Evolutionary conservation across 1,139 yeast genomes (phyloP).

Genomic region (Kluyveromyces sp.): DNA sequence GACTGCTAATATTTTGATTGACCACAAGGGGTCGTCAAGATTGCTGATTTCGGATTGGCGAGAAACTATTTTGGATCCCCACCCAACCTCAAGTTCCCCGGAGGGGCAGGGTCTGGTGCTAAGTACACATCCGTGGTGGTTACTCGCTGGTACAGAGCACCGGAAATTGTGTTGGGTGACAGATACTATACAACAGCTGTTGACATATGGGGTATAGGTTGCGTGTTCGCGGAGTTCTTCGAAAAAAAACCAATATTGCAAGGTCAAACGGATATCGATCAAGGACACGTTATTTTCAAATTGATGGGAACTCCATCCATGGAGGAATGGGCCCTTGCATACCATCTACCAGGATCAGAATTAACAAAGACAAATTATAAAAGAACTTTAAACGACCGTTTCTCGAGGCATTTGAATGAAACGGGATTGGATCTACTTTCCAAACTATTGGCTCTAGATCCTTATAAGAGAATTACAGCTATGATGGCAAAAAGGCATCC

Average conservation of each 20-base stretch:
- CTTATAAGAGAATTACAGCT: constrained; percentile 68
- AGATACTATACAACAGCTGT: constrained; percentile 84
- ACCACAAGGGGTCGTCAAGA: constrained; percentile 62
- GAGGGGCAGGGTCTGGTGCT: constrained; percentile 59
- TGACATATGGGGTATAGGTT: constrained; percentile 96
- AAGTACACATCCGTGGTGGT: constrained; percentile 88
- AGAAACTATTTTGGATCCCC: constrained; percentile 65
- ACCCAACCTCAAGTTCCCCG: constrained; percentile 47
- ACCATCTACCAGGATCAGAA: constrained; percentile 52
- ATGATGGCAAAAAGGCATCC: constrained; percentile 63
- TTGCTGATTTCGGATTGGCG: constrained; percentile 94
- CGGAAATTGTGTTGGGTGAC: constrained; percentile 83
- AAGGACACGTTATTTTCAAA: constrained; percentile 72
- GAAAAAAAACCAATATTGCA: constrained; percentile 73
- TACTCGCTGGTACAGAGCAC: constrained; percentile 96
- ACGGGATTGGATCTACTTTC: constrained; percentile 39
- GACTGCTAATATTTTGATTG: constrained; percentile 84
- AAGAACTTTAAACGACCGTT: constrained; percentile 48
- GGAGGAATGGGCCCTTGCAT: constrained; percentile 58
- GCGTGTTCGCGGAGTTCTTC: constrained; percentile 90
- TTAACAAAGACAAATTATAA: constrained; percentile 36
- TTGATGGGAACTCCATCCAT: constrained; percentile 74
- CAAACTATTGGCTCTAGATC: constrained; percentile 57
- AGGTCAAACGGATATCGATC: constrained; percentile 87
- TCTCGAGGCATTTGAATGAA: constrained; percentile 30